Evolutionary conservation across 306 rosid species (phyloP).

Genomic region (Dicorynia guianensis): DNA sequence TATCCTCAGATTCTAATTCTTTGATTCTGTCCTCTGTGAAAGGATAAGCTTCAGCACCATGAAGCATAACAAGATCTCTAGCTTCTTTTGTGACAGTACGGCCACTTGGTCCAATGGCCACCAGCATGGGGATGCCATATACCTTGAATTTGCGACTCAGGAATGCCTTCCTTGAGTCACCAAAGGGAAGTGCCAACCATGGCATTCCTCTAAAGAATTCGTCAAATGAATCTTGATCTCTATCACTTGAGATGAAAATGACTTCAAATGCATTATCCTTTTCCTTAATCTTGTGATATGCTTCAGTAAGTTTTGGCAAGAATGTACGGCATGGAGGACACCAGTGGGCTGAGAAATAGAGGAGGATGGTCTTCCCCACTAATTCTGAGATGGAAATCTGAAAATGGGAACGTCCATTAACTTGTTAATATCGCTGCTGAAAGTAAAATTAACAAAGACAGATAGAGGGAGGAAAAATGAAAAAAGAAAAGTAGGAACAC

Average conservation of each 20-base stretch:
- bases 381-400: conserved; percentile 75
- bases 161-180: conserved; percentile 67
- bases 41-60: conserved; percentile 81
- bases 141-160: conserved; percentile 67
- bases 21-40: conserved; percentile 62
- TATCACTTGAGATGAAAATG: conserved; percentile 76
- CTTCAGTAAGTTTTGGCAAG: conserved; percentile 68
- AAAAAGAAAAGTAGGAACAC: neutral
- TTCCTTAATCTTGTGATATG: conserved; percentile 69
- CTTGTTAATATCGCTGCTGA: conserved; percentile 3
- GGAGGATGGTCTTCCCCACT: conserved; percentile 70
- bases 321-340: conserved; percentile 83
- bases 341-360: conserved; percentile 92
- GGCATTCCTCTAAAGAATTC: conserved; percentile 78
- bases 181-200: conserved; percentile 84
- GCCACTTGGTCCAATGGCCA: conserved; percentile 73
- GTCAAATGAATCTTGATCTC: conserved; percentile 65
- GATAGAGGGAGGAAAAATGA: neutral
- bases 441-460: neutral
- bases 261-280: conserved; percentile 67
- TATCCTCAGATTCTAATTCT: conserved; percentile 30
- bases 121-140: conserved; percentile 64
- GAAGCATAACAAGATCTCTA: conserved; percentile 40
- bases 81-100: conserved; percentile 70
- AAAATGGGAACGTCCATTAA: neutral